These are phyloP conservation scores for Escallonia rubra DNA, from an alignment of 129 eudicot genomes.

Conservation along the genomic window DNA sequence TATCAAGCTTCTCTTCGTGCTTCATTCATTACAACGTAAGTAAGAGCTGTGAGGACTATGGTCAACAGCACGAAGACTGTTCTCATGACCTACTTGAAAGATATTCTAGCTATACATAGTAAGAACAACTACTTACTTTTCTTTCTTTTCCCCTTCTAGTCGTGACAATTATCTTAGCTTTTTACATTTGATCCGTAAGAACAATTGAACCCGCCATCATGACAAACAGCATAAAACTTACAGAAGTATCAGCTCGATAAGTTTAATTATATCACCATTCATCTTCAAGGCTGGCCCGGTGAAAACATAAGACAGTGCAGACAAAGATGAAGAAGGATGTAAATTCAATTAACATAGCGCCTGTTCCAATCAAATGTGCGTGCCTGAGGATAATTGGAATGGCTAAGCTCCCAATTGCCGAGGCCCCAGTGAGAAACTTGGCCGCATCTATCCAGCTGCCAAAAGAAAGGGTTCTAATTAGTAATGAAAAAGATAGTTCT, in stretches of 20 bases:
- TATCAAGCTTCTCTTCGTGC: too few species aligned
- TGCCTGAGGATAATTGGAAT: conserved; percentile 88
- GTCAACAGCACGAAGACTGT: not conserved
- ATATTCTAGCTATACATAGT: conserved; percentile 32
- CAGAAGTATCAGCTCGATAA: not conserved
- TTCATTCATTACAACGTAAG: too few species aligned
- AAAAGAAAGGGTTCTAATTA: not conserved
- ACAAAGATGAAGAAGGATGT: conserved; percentile 82
- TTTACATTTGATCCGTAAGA: conserved; percentile 16
- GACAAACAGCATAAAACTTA: not conserved
- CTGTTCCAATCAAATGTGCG: conserved; percentile 72
- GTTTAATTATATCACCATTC: conserved; percentile 58
- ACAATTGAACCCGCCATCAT: not conserved
- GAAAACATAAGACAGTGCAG: conserved; percentile 92
- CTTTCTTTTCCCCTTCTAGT: conserved; percentile 2
- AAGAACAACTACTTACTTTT: not conserved
- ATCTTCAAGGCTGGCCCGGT: conserved; percentile 94
- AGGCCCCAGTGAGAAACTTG: conserved; percentile 93
- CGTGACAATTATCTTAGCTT: conserved; percentile 6
- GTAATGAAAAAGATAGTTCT: too few species aligned
- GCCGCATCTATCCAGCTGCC: conserved; percentile 94
- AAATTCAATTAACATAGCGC: conserved; percentile 92
- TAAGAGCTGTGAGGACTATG: not conserved
- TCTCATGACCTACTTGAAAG: not conserved
- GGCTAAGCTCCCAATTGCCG: conserved; percentile 93